Conservation (phyloP, 768 basidiomycete species). For the Cubamyces sp. region DNA sequence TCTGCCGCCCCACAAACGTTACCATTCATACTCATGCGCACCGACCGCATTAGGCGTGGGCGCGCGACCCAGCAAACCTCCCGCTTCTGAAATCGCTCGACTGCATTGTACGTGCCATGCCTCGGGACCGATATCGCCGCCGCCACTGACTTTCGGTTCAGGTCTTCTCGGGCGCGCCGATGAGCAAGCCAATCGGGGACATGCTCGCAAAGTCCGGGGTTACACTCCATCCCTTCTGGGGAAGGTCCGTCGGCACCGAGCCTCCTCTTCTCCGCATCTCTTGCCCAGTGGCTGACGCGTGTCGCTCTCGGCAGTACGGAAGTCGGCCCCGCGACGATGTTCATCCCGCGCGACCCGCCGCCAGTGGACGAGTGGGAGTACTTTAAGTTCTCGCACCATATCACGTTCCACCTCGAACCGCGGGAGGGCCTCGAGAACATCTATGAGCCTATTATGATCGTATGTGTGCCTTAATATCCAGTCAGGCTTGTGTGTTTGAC, state of each 20-base stretch:
- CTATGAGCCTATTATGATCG: conserved; percentile 21
- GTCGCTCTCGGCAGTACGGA: conserved; percentile 11
- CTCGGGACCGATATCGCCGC: not conserved
- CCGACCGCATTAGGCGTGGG: conserved; percentile 9
- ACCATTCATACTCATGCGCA: not conserved
- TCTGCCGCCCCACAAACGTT: not conserved
- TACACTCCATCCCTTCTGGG: conserved; percentile 4
- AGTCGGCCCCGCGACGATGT: conserved; percentile 14
- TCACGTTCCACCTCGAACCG: conserved; percentile 9
- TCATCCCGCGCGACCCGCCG: conserved; percentile 3
- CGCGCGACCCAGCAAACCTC: conserved; percentile 7
- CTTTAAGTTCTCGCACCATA: conserved; percentile 24
- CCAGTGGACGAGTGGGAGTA: conserved; percentile 26
- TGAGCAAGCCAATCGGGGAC: conserved; percentile 4
- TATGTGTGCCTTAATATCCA: not conserved
- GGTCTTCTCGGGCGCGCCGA: conserved; percentile 12
- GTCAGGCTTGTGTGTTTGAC: too few relatives aligned
- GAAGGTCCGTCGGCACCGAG: not conserved
- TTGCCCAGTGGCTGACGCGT: not conserved
- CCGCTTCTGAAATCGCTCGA: conserved; percentile 14
- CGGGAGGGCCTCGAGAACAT: conserved; percentile 9
- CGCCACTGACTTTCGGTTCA: not conserved
- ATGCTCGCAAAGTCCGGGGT: conserved; percentile 5
- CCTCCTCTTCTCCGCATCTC: not conserved
- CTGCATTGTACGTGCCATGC: conserved; percentile 6